phyloP scores from a whole-genome alignment of 768 basidiomycete species.

The Mycena latifolia region DNA sequence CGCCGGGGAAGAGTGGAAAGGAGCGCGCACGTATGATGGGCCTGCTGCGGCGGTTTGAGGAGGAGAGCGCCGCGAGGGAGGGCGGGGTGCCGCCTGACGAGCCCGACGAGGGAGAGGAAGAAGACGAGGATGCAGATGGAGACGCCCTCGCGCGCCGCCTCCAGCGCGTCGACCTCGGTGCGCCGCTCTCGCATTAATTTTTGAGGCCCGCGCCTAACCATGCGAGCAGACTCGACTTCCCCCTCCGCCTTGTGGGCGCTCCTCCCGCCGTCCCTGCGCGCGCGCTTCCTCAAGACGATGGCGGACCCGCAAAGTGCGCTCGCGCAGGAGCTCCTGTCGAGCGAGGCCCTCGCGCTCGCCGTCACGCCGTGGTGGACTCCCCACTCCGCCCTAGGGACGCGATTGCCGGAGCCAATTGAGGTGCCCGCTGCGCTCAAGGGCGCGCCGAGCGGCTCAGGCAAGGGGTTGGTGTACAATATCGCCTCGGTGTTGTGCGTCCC shows the following conservation, averaged over 20 bases:
- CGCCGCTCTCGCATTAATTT: slow-evolving; percentile 31
- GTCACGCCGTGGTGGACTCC: slow-evolving; percentile 92
- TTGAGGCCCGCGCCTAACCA: not conserved
- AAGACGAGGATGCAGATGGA: slow-evolving; percentile 53
- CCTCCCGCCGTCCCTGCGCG: slow-evolving; percentile 70
- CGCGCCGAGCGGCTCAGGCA: slow-evolving; percentile 51
- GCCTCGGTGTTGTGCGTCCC: slow-evolving; percentile 51
- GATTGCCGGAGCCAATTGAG: not conserved
- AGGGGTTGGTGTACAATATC: slow-evolving; percentile 74
- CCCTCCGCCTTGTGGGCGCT: slow-evolving; percentile 71
- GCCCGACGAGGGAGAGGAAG: slow-evolving; percentile 36
- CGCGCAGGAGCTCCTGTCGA: slow-evolving; percentile 67
- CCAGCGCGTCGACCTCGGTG: slow-evolving; percentile 72
- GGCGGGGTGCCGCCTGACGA: not conserved
- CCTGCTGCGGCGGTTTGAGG: slow-evolving; percentile 79
- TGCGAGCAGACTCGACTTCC: slow-evolving; percentile 62
- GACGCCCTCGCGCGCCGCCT: slow-evolving; percentile 64
- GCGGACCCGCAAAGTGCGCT: slow-evolving; percentile 73
- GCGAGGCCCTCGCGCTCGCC: slow-evolving; percentile 24
- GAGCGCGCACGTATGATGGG: slow-evolving; percentile 79
- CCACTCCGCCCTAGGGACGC: no score
- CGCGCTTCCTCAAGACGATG: slow-evolving; percentile 70
- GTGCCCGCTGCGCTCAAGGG: slow-evolving; percentile 5
- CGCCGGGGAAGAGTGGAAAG: slow-evolving; percentile 64
- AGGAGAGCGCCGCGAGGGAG: slow-evolving; percentile 52